phyloP scores from a whole-genome alignment of 352 stramenopile genomes.

The Phytophthora pluvialis region DNA sequence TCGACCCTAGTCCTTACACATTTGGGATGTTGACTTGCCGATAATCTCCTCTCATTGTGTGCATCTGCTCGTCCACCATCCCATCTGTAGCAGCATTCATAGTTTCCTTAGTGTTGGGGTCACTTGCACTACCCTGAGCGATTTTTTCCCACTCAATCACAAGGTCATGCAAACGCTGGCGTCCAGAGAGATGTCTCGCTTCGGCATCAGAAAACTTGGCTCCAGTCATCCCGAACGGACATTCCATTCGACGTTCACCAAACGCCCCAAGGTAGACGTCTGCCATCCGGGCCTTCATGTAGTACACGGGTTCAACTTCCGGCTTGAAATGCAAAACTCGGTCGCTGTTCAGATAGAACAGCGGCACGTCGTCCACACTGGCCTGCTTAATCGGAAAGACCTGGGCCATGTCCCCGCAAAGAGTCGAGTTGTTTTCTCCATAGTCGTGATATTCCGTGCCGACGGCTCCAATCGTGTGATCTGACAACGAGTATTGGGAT shows the following conservation, averaged over 20 bases:
- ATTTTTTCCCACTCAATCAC: conserved; percentile 28
- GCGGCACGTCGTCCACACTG: conserved; percentile 18
- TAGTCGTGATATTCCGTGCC: conserved; percentile 28
- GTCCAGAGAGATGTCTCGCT: conserved; percentile 34
- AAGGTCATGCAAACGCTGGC: conserved; percentile 45
- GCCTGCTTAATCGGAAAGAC: conserved; percentile 27
- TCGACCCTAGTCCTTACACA: conserved; percentile 11
- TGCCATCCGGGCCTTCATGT: conserved; percentile 44
- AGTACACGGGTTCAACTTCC: conserved; percentile 43
- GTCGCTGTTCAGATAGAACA: conserved; percentile 71
- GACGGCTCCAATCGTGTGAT: conserved; percentile 38
- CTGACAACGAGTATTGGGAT: conserved; percentile 52
- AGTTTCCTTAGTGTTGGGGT: not conserved
- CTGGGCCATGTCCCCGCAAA: conserved; percentile 36
- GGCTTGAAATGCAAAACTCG: conserved; percentile 45
- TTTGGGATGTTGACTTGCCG: conserved; percentile 23
- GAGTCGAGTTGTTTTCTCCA: conserved; percentile 31
- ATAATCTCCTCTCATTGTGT: conserved; percentile 27
- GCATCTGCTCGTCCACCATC: conserved; percentile 25
- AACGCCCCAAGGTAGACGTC: conserved; percentile 52
- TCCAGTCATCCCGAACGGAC: conserved; percentile 50
- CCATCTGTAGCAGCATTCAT: conserved; percentile 14
- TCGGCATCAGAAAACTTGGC: conserved; percentile 40
- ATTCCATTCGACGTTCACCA: conserved; percentile 48
- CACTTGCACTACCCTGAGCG: conserved; percentile 1